phyloP scores from a whole-genome alignment of 345 rosid species.

The Euphorbia peplus region DNA sequence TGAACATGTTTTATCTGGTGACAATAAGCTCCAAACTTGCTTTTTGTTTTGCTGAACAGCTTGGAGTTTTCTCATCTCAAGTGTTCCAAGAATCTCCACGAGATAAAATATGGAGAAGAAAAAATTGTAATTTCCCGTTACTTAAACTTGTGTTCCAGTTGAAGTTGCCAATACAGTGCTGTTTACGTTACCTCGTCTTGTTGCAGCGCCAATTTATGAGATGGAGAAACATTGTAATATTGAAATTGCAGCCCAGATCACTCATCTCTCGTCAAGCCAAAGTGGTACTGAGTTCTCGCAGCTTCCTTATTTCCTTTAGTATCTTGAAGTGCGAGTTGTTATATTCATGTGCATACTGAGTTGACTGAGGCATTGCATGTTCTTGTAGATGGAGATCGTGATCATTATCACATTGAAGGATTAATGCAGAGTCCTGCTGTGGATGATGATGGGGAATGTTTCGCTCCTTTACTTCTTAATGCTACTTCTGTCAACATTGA shows the following conservation, averaged over 20 bases:
- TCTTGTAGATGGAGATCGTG: conserved; percentile 67
- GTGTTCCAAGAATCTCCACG: conserved; percentile 90
- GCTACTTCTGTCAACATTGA: conserved; percentile 92
- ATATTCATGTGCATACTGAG: neutral
- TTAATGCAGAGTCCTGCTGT: conserved; percentile 92
- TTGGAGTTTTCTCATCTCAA: conserved; percentile 94
- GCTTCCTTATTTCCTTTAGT: conserved; percentile 3
- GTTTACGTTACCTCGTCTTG: conserved; percentile 21
- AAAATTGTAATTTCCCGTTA: conserved; percentile 51
- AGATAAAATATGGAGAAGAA: conserved; percentile 69
- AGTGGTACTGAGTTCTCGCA: conserved; percentile 39
- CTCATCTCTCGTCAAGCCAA: conserved; percentile 50
- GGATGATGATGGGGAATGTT: conserved; percentile 90
- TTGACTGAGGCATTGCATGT: conserved; percentile 12
- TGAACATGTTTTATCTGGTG: neutral
- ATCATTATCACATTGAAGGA: conserved; percentile 78
- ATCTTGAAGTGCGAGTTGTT: neutral
- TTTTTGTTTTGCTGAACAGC: conserved; percentile 61
- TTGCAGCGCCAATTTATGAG: conserved; percentile 84
- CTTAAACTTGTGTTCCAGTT: conserved; percentile 18
- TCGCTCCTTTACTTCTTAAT: conserved; percentile 75
- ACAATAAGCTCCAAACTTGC: neutral
- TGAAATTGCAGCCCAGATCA: conserved; percentile 87
- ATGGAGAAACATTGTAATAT: conserved; percentile 97
- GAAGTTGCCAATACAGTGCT: conserved; percentile 11